Percentiles rank a stretch among this genome's conserved stretches.
phyloP scores from a whole-genome alignment of 768 basidiomycete species.

The Galerina marginata region DNA sequence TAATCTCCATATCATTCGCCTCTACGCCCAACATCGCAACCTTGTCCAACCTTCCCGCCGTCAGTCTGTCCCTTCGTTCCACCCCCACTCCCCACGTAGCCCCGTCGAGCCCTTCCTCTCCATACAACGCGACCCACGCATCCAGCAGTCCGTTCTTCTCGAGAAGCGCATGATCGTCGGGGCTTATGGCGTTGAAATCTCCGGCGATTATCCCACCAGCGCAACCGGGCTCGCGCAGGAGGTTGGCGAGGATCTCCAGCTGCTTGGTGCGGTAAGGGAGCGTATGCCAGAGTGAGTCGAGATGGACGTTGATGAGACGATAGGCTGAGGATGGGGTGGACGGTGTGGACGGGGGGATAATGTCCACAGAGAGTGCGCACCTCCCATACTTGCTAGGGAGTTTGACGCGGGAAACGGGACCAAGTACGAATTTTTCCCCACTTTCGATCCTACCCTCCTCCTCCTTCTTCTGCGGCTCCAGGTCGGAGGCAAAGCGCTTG shows the following conservation, averaged over 20 bases:
- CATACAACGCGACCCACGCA: slow-evolving; percentile 44
- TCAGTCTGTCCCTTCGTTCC: slow-evolving; percentile 30
- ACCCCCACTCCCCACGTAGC: slow-evolving; percentile 44
- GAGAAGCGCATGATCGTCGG: slow-evolving; percentile 40
- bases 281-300: slow-evolving; percentile 34
- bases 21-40: slow-evolving; percentile 41
- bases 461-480: too few species aligned
- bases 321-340: not conserved
- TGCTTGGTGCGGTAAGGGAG: slow-evolving; percentile 32
- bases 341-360: slow-evolving; percentile 29
- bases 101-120: slow-evolving; percentile 35
- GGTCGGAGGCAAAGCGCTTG: too few species aligned
- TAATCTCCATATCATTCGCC: slow-evolving; percentile 37
- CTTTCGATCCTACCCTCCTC: not conserved
- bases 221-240: slow-evolving; percentile 48
- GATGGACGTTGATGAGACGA: slow-evolving; percentile 34
- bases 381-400: slow-evolving; percentile 44
- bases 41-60: slow-evolving; percentile 45
- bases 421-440: not conserved
- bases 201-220: slow-evolving; percentile 48
- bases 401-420: slow-evolving; percentile 25
- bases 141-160: slow-evolving; percentile 44
- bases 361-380: slow-evolving; percentile 42
- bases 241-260: slow-evolving; percentile 36
- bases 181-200: slow-evolving; percentile 50